Evolutionary conservation across 2,329 filamentous ascomycete species (phyloP).

Genomic region (Dactylonectria macrodidyma): DNA sequence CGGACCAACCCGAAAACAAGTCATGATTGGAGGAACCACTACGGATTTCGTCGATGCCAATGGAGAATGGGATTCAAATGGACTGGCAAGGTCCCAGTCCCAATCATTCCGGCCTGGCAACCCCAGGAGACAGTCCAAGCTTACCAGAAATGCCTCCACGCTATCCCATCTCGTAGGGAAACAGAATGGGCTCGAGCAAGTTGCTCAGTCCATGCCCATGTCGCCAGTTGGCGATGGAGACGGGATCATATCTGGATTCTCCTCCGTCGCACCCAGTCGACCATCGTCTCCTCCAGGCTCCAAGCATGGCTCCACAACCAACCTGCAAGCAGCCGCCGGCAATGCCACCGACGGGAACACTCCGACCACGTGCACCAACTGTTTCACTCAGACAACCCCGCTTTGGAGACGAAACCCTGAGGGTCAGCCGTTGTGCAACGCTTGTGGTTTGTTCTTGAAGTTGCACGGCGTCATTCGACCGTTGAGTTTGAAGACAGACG

Average conservation of each 20-base stretch:
- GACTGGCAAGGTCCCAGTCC: slow-evolving; percentile 78
- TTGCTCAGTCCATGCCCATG: slow-evolving; percentile 77
- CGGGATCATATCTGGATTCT: slow-evolving; percentile 77
- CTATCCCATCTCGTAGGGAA: slow-evolving; percentile 63
- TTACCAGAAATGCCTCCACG: slow-evolving; percentile 89
- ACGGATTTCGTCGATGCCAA: slow-evolving; percentile 88
- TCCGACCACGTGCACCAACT: slow-evolving; percentile 90
- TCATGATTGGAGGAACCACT: slow-evolving; percentile 83
- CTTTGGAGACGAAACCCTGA: slow-evolving; percentile 98
- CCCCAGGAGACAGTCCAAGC: slow-evolving; percentile 81
- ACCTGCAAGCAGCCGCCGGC: slow-evolving; percentile 68
- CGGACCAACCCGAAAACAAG: slow-evolving; percentile 87
- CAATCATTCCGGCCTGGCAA: slow-evolving; percentile 82
- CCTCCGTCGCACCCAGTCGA: slow-evolving; percentile 78
- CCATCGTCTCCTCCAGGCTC: slow-evolving; percentile 68
- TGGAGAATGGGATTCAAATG: slow-evolving; percentile 82
- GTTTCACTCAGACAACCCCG: slow-evolving; percentile 97
- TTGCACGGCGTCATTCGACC: slow-evolving; percentile 97
- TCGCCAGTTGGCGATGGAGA: slow-evolving; percentile 75
- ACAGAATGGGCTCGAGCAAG: slow-evolving; percentile 55
- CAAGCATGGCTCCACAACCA: slow-evolving; percentile 73
- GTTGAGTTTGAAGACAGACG: slow-evolving; percentile 95
- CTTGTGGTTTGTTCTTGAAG: slow-evolving; percentile 96
- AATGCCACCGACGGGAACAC: slow-evolving; percentile 68
- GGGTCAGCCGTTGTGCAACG: slow-evolving; percentile 96